Evolutionary conservation across 805 yeast genomes (phyloP).

Genomic region (Aciculoconidium aculeatum): DNA sequence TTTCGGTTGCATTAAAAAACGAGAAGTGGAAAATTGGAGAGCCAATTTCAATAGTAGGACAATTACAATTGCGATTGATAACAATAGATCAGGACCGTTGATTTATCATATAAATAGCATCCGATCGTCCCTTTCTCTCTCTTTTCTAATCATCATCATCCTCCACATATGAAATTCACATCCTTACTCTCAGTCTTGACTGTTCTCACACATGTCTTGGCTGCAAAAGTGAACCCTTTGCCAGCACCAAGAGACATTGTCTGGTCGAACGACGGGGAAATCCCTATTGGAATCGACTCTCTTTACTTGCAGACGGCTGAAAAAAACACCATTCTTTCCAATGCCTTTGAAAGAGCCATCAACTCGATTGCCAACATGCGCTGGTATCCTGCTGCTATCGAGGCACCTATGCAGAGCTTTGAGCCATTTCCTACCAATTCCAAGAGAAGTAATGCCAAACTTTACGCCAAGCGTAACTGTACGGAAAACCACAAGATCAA

Average conservation of each 20-base stretch:
- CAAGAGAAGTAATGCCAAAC: not conserved
- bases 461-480: not conserved
- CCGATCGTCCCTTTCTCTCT: no score
- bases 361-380: slow-evolving; percentile 14
- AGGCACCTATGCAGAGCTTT: slow-evolving; percentile 16
- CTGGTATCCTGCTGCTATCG: slow-evolving; percentile 31
- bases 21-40: no score
- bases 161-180: no score
- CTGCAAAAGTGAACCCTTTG: slow-evolving; percentile 19
- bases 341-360: slow-evolving; percentile 18
- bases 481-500: not conserved
- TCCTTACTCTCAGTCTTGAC: not conserved
- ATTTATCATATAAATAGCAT: no score
- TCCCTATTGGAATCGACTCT: slow-evolving; percentile 1
- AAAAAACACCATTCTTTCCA: slow-evolving; percentile 10
- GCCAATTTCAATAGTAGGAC: no score
- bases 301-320: slow-evolving; percentile 3
- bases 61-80: no score
- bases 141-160: no score
- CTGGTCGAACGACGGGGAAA: slow-evolving; percentile 10
- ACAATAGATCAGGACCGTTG: no score
- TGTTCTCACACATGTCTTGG: not conserved
- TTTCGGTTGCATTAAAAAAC: no score
- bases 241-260: slow-evolving; percentile 17
- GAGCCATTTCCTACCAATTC: slow-evolving; percentile 11